Evolutionary conservation across 768 basidiomycete species (phyloP).

Genomic region (Omphalotus guepiniiformis): DNA sequence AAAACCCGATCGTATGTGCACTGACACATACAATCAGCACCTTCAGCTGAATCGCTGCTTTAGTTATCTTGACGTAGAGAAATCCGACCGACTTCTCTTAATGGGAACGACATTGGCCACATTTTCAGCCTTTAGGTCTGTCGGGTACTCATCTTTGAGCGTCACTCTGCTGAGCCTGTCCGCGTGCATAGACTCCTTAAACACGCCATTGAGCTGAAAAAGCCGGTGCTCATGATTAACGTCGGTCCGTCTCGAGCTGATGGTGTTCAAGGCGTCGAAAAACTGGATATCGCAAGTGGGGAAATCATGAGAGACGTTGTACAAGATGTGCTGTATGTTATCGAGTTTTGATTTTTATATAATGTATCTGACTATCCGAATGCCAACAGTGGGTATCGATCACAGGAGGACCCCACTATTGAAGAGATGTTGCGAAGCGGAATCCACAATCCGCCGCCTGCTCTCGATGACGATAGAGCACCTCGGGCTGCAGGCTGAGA

Average conservation of each 20-base stretch:
- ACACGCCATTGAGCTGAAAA: constrained; percentile 68
- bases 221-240: constrained; percentile 80
- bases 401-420: constrained; percentile 40
- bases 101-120: constrained; percentile 92
- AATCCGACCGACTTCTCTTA: constrained; percentile 65
- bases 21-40: constrained; percentile 6
- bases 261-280: constrained; percentile 58
- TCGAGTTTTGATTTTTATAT: neutral
- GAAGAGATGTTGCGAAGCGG: constrained; percentile 54
- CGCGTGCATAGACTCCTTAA: constrained; percentile 58
- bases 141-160: neutral
- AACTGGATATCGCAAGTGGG: constrained; percentile 75
- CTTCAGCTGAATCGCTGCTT: neutral
- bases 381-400: constrained; percentile 16
- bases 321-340: constrained; percentile 52
- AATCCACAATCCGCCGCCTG: constrained; percentile 48
- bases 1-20: constrained; percentile 67
- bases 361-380: neutral
- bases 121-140: constrained; percentile 84
- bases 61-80: constrained; percentile 57
- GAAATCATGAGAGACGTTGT: constrained; percentile 68
- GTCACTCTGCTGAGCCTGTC: neutral
- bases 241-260: constrained; percentile 89
- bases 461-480: constrained; percentile 27
- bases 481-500: constrained; percentile 11